Percentiles rank a stretch among this genome's conserved stretches.
These are phyloP conservation scores for Lathyrus oleraceus DNA, from an alignment of 306 rosid species.

Conservation along the genomic window DNA sequence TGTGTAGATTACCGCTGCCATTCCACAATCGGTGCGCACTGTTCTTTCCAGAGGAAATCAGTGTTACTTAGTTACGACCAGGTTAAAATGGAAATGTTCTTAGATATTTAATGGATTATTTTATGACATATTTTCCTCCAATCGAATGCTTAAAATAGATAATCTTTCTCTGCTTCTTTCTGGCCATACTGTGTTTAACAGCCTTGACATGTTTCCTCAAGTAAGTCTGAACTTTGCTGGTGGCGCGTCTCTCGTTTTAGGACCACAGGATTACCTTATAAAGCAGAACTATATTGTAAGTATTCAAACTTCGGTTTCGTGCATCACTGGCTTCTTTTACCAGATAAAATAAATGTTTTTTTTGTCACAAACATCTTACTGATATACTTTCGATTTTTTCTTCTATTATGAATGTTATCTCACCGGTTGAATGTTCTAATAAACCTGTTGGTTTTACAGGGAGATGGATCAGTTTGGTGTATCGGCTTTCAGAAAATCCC, in stretches of 20 bases:
- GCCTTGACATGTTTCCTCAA: slow-evolving; percentile 68
- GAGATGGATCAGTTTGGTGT: slow-evolving; percentile 74
- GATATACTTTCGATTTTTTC: background rate
- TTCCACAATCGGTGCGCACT: slow-evolving; percentile 56
- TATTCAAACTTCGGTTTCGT: slow-evolving; percentile 10
- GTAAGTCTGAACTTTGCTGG: slow-evolving; percentile 89
- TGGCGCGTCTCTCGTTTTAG: slow-evolving; percentile 68
- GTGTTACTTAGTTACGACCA: slow-evolving; percentile 60
- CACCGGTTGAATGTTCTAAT: slow-evolving; percentile 16
- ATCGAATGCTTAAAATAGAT: slow-evolving; percentile 8
- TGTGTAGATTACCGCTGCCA: slow-evolving; percentile 53
- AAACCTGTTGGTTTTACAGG: slow-evolving; percentile 45
- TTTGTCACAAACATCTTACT: background rate
- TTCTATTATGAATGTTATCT: slow-evolving; percentile 28
- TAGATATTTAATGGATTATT: slow-evolving; percentile 8
- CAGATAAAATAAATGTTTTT: background rate
- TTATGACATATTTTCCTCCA: slow-evolving; percentile 13
- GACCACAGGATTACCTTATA: slow-evolving; percentile 86
- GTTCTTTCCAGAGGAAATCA: slow-evolving; percentile 62
- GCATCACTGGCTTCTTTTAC: background rate
- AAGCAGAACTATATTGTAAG: slow-evolving; percentile 70
- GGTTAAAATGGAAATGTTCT: slow-evolving; percentile 64
- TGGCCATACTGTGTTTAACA: slow-evolving; percentile 43
- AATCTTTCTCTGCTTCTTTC: slow-evolving; percentile 10
- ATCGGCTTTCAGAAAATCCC: slow-evolving; percentile 73